These are phyloP conservation scores for Leptographium wingfieldii DNA, from an alignment of 2,329 filamentous ascomycete genomes.

Conservation along the genomic window DNA sequence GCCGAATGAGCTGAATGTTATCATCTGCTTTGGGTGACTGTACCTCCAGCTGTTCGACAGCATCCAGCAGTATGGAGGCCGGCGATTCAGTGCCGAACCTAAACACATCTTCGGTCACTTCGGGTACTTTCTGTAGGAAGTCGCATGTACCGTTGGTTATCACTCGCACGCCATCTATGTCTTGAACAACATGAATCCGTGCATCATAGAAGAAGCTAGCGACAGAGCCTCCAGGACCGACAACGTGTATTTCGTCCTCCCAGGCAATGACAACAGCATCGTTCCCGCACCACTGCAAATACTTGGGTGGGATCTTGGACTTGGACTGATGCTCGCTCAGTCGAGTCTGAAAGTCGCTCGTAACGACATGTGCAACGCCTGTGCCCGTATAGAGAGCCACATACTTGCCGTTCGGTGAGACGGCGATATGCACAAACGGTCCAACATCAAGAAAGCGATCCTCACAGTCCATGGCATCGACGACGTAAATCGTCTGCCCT, in stretches of 20 bases:
- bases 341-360: constrained; percentile 86
- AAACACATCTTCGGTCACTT: constrained; percentile 80
- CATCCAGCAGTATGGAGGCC: constrained; percentile 85
- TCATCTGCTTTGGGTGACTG: constrained; percentile 96
- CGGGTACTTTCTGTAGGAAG: constrained; percentile 87
- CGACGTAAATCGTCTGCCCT: constrained; percentile 67
- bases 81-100: constrained; percentile 77
- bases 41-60: constrained; percentile 77
- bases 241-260: constrained; percentile 94
- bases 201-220: constrained; percentile 80
- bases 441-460: constrained; percentile 85
- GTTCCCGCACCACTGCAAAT: constrained; percentile 92
- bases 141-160: constrained; percentile 93
- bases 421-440: constrained; percentile 78
- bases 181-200: constrained; percentile 76
- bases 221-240: constrained; percentile 70
- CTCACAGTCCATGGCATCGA: constrained; percentile 82
- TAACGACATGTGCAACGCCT: constrained; percentile 83
- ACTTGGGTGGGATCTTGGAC: constrained; percentile 72
- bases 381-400: constrained; percentile 77
- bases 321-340: constrained; percentile 85
- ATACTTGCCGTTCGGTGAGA: constrained; percentile 83
- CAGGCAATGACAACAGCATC: constrained; percentile 88
- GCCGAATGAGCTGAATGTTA: constrained; percentile 86
- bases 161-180: constrained; percentile 74